These are phyloP conservation scores for Gnaphalium uliginosum DNA, from an alignment of 129 eudicot species.

Conservation along the genomic window DNA sequence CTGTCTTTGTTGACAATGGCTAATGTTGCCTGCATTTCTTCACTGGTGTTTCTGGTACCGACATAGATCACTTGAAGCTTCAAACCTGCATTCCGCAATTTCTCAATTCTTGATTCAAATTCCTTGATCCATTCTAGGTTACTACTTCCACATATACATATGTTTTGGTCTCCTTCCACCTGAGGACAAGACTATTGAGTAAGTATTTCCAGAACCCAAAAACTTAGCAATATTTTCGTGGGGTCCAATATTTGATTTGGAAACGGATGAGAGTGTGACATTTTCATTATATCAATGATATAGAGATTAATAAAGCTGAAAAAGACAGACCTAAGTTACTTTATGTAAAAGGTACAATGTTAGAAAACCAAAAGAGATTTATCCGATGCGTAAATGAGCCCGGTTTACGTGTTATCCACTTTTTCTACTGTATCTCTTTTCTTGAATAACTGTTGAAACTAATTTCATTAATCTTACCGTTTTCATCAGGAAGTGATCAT, in stretches of 20 bases:
- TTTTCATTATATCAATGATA: background rate
- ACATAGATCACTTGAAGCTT: constrained; percentile 62
- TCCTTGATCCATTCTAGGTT: constrained; percentile 64
- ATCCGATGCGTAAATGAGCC: background rate
- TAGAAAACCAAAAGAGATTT: background rate
- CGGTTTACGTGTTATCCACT: background rate
- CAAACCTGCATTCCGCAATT: constrained; percentile 41
- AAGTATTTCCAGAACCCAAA: constrained; percentile 14
- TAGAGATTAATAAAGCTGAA: background rate
- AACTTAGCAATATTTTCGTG: background rate
- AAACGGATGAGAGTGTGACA: background rate
- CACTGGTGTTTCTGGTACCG: constrained; percentile 54
- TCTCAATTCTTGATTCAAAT: constrained; percentile 48
- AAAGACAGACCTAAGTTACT: background rate
- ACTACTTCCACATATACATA: constrained; percentile 69
- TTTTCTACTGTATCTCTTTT: constrained; percentile 2
- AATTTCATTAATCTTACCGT: constrained; percentile 46
- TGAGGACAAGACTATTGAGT: constrained; percentile 28
- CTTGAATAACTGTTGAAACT: background rate
- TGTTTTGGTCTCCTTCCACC: constrained; percentile 51
- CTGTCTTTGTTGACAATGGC: constrained; percentile 39
- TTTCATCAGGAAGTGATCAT: constrained; percentile 44
- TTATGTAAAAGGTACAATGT: background rate
- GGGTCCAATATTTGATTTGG: background rate
- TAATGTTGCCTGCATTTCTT: constrained; percentile 32